phyloP scores from a whole-genome alignment of 225 moss, liverwort and hornwort genomes.

The Antitrichia curtipendula region DNA sequence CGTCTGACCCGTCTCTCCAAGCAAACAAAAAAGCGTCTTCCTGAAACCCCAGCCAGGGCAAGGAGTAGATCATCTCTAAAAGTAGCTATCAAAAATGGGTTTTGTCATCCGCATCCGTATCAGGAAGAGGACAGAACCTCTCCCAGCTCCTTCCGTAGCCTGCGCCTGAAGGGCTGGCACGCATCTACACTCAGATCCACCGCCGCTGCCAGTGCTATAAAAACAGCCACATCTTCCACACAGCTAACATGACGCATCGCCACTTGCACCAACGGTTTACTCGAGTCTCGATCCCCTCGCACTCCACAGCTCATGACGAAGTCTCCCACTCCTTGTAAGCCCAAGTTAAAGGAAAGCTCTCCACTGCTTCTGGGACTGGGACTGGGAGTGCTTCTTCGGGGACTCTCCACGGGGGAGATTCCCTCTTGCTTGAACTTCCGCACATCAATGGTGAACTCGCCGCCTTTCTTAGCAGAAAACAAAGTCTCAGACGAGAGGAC shows the following conservation, averaged over 20 bases:
- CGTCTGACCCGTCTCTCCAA: not conserved
- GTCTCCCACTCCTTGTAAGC: slow-evolving; percentile 58
- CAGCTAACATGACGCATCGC: slow-evolving; percentile 76
- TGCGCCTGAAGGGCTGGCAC: slow-evolving; percentile 65
- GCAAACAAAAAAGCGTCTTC: not conserved
- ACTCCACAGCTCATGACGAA: slow-evolving; percentile 81
- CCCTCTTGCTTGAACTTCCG: slow-evolving; percentile 49
- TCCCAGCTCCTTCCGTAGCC: slow-evolving; percentile 55
- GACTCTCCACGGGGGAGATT: slow-evolving; percentile 52
- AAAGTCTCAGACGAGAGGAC: slow-evolving; percentile 43
- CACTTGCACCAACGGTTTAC: slow-evolving; percentile 62
- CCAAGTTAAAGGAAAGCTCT: slow-evolving; percentile 51
- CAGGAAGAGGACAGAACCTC: slow-evolving; percentile 27
- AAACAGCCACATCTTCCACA: slow-evolving; percentile 76
- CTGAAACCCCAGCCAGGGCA: not conserved
- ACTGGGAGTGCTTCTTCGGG: slow-evolving; percentile 2
- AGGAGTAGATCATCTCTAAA: not conserved
- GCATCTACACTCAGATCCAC: slow-evolving; percentile 84
- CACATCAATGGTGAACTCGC: slow-evolving; percentile 69
- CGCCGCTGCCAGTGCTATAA: slow-evolving; percentile 76
- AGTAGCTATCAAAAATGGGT: slow-evolving; percentile 25
- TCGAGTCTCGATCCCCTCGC: slow-evolving; percentile 46
- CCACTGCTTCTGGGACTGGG: slow-evolving; percentile 69
- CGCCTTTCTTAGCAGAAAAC: slow-evolving; percentile 50
- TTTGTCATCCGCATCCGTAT: not conserved